Percentiles rank a stretch among this genome's conserved stretches.
These are phyloP conservation scores for Scenedesmus sp. DNA, from an alignment of 163 green algal genomes.

Conservation along the genomic window DNA sequence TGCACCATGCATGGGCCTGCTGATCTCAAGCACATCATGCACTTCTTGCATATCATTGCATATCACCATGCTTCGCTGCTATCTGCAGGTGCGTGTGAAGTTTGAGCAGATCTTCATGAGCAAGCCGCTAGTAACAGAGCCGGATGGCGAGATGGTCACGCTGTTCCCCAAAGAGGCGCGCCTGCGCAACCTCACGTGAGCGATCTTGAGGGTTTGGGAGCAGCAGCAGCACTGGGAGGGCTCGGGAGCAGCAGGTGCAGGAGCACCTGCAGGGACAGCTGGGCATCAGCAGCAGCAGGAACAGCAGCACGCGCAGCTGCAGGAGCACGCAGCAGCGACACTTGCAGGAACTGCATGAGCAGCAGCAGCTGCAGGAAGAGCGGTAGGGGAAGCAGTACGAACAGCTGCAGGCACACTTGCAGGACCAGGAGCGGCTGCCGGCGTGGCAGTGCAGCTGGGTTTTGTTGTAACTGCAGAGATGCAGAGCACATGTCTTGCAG, in stretches of 20 bases:
- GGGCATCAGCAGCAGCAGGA: neutral
- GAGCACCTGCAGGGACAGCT: too few species aligned
- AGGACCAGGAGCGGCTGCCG: neutral
- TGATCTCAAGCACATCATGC: neutral
- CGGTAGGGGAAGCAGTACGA: neutral
- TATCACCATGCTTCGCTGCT: slow-evolving; percentile 18
- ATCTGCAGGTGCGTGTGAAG: slow-evolving; percentile 65
- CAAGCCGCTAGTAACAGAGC: slow-evolving; percentile 94
- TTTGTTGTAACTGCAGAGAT: too few species aligned
- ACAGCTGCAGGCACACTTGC: neutral
- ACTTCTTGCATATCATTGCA: neutral
- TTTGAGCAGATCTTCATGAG: slow-evolving; percentile 98
- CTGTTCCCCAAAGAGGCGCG: slow-evolving; percentile 97
- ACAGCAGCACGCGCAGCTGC: neutral
- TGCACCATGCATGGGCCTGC: neutral
- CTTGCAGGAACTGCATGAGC: neutral
- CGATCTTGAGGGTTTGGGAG: neutral
- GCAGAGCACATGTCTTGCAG: too few species aligned
- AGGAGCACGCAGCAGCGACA: neutral
- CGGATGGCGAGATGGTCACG: slow-evolving; percentile 90
- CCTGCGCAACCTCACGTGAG: slow-evolving; percentile 96
- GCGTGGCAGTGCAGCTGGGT: too few species aligned
- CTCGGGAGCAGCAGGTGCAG: neutral
- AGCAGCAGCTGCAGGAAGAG: neutral
- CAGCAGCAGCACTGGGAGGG: neutral